These are phyloP conservation scores for Saccharomyces jurei DNA, from an alignment of 805 yeast species.

Conservation along the genomic window DNA sequence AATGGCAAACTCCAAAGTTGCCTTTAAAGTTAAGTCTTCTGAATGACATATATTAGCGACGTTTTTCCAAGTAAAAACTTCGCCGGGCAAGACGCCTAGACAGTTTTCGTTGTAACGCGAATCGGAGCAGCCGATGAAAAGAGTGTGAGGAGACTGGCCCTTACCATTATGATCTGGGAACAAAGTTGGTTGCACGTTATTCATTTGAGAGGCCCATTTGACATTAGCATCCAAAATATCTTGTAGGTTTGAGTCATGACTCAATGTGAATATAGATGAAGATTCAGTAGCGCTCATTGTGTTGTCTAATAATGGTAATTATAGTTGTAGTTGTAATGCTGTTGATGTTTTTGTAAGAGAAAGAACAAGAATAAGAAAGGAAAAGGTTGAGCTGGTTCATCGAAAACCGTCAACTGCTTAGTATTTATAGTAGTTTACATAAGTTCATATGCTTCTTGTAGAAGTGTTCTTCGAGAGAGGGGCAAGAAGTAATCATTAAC, in stretches of 20 bases:
- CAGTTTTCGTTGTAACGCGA: slow-evolving; percentile 80
- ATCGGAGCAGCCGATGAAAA: slow-evolving; percentile 93
- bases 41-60: slow-evolving; percentile 70
- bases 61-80: slow-evolving; percentile 79
- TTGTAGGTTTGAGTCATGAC: slow-evolving; percentile 27
- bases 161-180: slow-evolving; percentile 52
- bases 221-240: slow-evolving; percentile 35
- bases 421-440: background rate
- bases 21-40: slow-evolving; percentile 63
- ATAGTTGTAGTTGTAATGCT: background rate
- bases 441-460: background rate
- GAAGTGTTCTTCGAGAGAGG: background rate
- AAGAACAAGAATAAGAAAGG: background rate
- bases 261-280: slow-evolving; percentile 19
- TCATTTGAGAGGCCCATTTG: slow-evolving; percentile 40
- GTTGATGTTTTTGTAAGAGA: background rate
- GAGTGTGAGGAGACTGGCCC: slow-evolving; percentile 88
- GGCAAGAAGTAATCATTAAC: background rate
- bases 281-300: slow-evolving; percentile 10
- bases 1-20: slow-evolving; percentile 82
- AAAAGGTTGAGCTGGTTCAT: background rate
- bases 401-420: background rate
- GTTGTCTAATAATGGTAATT: background rate
- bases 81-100: slow-evolving; percentile 78
- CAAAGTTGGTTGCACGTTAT: slow-evolving; percentile 45